These are phyloP conservation scores for Tulasnella sp. DNA, from an alignment of 768 basidiomycete species.

Conservation along the genomic window DNA sequence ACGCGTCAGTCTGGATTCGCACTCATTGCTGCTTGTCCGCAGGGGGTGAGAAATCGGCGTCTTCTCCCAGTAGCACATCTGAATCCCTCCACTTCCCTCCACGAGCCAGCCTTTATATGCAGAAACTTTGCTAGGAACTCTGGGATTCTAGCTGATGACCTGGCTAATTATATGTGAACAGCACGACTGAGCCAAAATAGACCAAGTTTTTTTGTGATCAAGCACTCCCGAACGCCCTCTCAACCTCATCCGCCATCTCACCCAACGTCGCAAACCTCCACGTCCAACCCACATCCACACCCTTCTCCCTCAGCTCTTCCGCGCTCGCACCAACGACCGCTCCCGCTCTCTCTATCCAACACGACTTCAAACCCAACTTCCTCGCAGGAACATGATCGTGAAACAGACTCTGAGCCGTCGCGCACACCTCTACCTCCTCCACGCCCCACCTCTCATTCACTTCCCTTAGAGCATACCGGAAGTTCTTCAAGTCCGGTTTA, in stretches of 20 bases:
- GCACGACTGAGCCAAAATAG: background rate
- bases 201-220: background rate
- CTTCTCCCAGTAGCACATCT: background rate
- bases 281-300: constrained; percentile 21
- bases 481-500: constrained; percentile 52
- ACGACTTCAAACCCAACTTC: constrained; percentile 41
- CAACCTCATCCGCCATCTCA: constrained; percentile 49
- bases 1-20: constrained; percentile 12
- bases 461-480: constrained; percentile 37
- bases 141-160: no score
- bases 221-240: constrained; percentile 25
- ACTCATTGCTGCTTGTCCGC: background rate
- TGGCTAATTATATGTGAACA: background rate
- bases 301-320: constrained; percentile 1
- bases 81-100: background rate
- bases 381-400: constrained; percentile 59
- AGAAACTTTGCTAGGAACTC: no score
- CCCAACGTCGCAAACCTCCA: constrained; percentile 44
- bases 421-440: constrained; percentile 39
- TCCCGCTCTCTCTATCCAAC: constrained; percentile 54
- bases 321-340: constrained; percentile 34
- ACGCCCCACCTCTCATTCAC: constrained; percentile 22
- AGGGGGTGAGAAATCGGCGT: background rate
- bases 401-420: constrained; percentile 53
- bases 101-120: background rate